Evolutionary conservation across 2,329 filamentous ascomycete genomes (phyloP).

Genomic region (Metarhizium humberi): DNA sequence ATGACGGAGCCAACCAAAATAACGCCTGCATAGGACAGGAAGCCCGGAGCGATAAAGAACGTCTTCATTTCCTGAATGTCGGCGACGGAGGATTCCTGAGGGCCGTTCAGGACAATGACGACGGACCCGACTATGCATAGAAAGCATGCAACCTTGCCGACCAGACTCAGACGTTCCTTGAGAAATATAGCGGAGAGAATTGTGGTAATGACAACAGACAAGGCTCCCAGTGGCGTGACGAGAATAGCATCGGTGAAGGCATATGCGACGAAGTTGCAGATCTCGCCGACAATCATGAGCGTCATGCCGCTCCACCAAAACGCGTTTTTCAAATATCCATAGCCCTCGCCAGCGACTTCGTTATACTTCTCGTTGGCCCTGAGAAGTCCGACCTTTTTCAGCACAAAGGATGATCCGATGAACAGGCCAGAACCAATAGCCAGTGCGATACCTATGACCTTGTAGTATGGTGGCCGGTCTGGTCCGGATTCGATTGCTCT

Average conservation of each 20-base stretch:
- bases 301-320: constrained; percentile 97
- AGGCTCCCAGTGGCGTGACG: constrained; percentile 82
- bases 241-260: constrained; percentile 94
- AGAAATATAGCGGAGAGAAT: constrained; percentile 89
- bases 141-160: constrained; percentile 94
- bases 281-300: constrained; percentile 91
- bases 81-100: constrained; percentile 71
- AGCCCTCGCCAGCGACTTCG: constrained; percentile 90
- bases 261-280: constrained; percentile 96
- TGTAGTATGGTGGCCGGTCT: constrained; percentile 45
- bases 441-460: constrained; percentile 75
- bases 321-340: constrained; percentile 89
- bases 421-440: constrained; percentile 84
- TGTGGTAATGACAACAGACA: constrained; percentile 88
- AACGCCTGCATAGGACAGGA: constrained; percentile 75
- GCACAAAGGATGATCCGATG: constrained; percentile 88
- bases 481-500: background rate
- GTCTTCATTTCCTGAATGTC: constrained; percentile 88
- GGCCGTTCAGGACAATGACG: constrained; percentile 90
- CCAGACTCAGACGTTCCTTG: constrained; percentile 89
- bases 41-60: constrained; percentile 79
- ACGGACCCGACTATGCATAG: constrained; percentile 89
- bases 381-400: constrained; percentile 88
- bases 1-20: constrained; percentile 65
- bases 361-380: constrained; percentile 95